Conservation (phyloP, 2,329 filamentous ascomycete species). For the Corynespora cassiicola region DNA sequence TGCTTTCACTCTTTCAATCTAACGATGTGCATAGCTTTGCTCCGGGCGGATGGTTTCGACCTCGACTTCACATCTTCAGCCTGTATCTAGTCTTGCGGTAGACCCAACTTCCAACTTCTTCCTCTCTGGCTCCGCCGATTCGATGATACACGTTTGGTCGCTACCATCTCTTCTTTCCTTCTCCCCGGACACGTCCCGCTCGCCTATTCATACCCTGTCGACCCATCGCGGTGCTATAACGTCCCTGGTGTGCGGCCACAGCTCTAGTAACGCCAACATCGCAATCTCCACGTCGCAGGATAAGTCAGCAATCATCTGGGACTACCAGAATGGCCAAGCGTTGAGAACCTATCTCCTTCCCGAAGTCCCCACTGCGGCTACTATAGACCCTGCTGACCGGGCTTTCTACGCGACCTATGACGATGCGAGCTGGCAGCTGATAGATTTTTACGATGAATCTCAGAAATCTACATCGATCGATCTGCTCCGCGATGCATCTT, state of each 20-base stretch:
- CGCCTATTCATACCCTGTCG: slow-evolving; percentile 79
- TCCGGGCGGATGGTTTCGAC: slow-evolving; percentile 80
- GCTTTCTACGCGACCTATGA: slow-evolving; percentile 82
- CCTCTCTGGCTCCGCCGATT: slow-evolving; percentile 82
- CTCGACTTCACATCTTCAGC: slow-evolving; percentile 78
- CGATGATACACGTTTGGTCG: slow-evolving; percentile 92
- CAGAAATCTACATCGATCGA: slow-evolving; percentile 46
- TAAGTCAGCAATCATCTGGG: slow-evolving; percentile 91
- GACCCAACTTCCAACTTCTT: slow-evolving; percentile 75
- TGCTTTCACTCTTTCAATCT: too few relatives aligned
- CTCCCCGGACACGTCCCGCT: slow-evolving; percentile 57
- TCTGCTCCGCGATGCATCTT: slow-evolving; percentile 58
- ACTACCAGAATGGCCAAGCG: slow-evolving; percentile 79
- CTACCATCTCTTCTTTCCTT: slow-evolving; percentile 75
- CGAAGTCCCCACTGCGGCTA: slow-evolving; percentile 72
- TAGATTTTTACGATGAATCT: slow-evolving; percentile 72
- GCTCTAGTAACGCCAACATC: slow-evolving; percentile 76
- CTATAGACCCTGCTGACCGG: slow-evolving; percentile 82
- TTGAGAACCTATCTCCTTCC: slow-evolving; percentile 84
- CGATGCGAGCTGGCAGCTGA: slow-evolving; percentile 78
- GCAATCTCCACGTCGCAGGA: slow-evolving; percentile 85
- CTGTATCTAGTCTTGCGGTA: slow-evolving; percentile 76
- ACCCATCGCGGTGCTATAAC: slow-evolving; percentile 79
- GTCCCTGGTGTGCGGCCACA: slow-evolving; percentile 67
- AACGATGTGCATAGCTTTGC: slow-evolving; percentile 63